phyloP scores from a whole-genome alignment of 306 rosid species.

The Rosa persica region DNA sequence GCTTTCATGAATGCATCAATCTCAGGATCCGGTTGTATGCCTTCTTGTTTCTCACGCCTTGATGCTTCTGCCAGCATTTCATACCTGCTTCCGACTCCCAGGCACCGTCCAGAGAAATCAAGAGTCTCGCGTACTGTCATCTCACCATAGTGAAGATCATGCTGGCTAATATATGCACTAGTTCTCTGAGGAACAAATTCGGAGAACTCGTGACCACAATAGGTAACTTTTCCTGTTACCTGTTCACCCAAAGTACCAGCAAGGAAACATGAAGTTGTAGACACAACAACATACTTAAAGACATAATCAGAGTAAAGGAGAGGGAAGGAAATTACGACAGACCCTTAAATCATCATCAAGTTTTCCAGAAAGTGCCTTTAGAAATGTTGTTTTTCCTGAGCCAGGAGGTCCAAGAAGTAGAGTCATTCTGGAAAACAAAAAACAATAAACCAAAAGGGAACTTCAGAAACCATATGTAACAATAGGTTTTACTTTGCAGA shows the following conservation, averaged over 20 bases:
- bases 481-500: not conserved
- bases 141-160: conserved; percentile 81
- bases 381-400: conserved; percentile 67
- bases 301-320: not conserved
- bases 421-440: conserved; percentile 43
- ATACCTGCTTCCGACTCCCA: conserved; percentile 72
- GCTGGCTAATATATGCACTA: conserved; percentile 72
- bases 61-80: conserved; percentile 48
- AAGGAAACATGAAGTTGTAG: not conserved
- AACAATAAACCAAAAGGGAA: not conserved
- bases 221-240: conserved; percentile 66
- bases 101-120: conserved; percentile 64
- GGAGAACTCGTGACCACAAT: conserved; percentile 67
- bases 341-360: conserved; percentile 57
- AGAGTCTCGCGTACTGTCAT: conserved; percentile 80
- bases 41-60: conserved; percentile 49
- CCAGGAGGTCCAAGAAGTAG: conserved; percentile 73
- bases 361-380: conserved; percentile 59
- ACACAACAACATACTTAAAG: not conserved
- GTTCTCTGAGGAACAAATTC: conserved; percentile 81
- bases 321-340: conserved; percentile 4
- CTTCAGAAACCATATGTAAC: not conserved
- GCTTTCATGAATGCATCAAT: conserved; percentile 92
- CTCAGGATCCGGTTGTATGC: conserved; percentile 71
- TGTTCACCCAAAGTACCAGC: conserved; percentile 21